Conservation (phyloP, 179 eudicot species). For the Beta corolliflora region DNA sequence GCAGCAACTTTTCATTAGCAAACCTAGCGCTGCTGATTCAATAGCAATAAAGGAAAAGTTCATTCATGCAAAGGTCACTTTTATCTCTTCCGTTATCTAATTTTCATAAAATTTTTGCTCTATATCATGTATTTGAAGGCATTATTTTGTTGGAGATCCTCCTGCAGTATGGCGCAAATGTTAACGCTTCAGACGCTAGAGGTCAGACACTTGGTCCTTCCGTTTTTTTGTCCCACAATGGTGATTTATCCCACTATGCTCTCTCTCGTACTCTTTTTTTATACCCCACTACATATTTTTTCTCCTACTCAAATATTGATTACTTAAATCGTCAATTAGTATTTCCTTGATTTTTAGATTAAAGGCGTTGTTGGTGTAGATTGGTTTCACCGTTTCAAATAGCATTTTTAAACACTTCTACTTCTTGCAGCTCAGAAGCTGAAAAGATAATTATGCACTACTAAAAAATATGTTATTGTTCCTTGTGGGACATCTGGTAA, state of each 20-base stretch:
- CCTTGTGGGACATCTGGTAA: background rate
- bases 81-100: conserved; percentile 6
- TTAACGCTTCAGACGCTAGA: conserved; percentile 68
- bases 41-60: conserved; percentile 91
- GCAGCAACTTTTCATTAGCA: conserved; percentile 63
- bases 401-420: background rate
- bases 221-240: no score
- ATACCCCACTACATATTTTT: no score
- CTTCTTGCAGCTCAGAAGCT: background rate
- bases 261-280: no score
- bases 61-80: conserved; percentile 88
- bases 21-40: conserved; percentile 85
- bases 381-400: background rate
- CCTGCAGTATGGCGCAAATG: conserved; percentile 88
- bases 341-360: background rate
- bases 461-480: background rate
- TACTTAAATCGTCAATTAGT: no score
- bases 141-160: conserved; percentile 70
- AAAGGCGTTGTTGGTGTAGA: background rate
- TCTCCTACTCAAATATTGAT: no score
- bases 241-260: no score
- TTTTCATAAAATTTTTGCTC: background rate
- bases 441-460: background rate
- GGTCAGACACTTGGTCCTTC: conserved; percentile 16
- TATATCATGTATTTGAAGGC: background rate